A percentile compares a stretch with the other conserved stretches of the same genome.
phyloP scores from a whole-genome alignment of 2,329 filamentous ascomycete genomes.

The Xylariaceae sp. region DNA sequence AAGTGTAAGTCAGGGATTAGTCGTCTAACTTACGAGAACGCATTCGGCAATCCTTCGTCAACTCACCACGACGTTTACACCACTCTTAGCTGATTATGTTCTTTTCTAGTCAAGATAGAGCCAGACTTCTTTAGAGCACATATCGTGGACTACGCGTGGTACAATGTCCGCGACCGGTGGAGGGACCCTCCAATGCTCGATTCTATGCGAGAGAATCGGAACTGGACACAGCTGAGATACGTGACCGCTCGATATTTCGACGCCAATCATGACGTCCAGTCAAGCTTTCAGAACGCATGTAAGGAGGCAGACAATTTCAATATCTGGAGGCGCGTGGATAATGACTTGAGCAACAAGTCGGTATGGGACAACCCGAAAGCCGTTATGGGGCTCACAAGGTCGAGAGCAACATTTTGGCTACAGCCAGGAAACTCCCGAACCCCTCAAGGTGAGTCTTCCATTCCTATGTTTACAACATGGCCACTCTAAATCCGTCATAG shows the following conservation, averaged over 20 bases:
- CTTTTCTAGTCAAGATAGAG: constrained; percentile 15
- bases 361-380: constrained; percentile 24
- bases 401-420: constrained; percentile 27
- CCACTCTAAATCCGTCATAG: neutral
- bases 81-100: neutral
- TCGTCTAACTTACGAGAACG: neutral
- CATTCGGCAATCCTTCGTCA: neutral
- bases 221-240: constrained; percentile 28
- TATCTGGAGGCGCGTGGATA: constrained; percentile 23
- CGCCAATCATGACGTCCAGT: neutral
- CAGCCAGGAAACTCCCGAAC: neutral
- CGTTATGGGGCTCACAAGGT: constrained; percentile 22
- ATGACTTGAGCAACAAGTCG: constrained; percentile 24
- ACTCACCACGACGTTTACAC: neutral
- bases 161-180: constrained; percentile 28
- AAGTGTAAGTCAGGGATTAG: constrained; percentile 11
- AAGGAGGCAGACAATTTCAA: constrained; percentile 22
- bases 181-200: constrained; percentile 25
- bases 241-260: constrained; percentile 26
- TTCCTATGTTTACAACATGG: neutral
- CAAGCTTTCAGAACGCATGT: constrained; percentile 12
- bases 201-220: constrained; percentile 19
- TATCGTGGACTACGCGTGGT: constrained; percentile 25
- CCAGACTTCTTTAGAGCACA: constrained; percentile 25
- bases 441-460: constrained; percentile 4